Evolutionary conservation across 257 asterid species (phyloP), one percentile per base, ranked within the genome.

Genomic region (Solanum medicagineum): DNA sequence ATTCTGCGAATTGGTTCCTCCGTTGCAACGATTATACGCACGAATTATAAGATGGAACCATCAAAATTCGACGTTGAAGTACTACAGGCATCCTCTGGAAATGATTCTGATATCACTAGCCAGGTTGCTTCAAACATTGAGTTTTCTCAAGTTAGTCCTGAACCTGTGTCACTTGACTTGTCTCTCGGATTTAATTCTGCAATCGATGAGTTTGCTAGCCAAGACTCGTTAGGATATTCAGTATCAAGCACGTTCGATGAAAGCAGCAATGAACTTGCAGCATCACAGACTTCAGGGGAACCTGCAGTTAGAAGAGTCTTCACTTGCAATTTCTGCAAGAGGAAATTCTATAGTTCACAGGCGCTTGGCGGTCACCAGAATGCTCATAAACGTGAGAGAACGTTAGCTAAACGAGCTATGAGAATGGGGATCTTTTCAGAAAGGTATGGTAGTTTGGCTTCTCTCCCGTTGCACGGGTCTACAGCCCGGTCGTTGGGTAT

Each of bases 331-430:
- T 90, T 87, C 42, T 90, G 92, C 40, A 89, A 86, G 9, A 20
- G 91, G 5, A 87, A 89, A 57, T 90, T 90, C 84, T 87, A 85
- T 70, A 90, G 93, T 53, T 90, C 93, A 51, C 93, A 90, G 80
- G 93, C 93, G 14, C 90, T 90, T 4, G 93, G 93, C 1, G 93
- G 93, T 53, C 93, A 90, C 71, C 93, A 90, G 60, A 90, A 90
- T 42, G 93, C 93, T 8, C 93, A 90, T 19, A 90, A 90, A 70
- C 86, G 90, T 19, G 93, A 90, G 26, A 83, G 93, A 68, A 84
- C 88, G 0, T 59, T 90, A 13, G 93, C 93, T 4, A 90, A 89
- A 49, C 88, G 92, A 16, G 94, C 93, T 0, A 69, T 88, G 84
- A 71, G 93, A 69, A 90, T 91, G 94, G 94, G 93, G 0, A 80